phyloP scores from a whole-genome alignment of 345 rosid species.

The Eucalyptus curtisii region DNA sequence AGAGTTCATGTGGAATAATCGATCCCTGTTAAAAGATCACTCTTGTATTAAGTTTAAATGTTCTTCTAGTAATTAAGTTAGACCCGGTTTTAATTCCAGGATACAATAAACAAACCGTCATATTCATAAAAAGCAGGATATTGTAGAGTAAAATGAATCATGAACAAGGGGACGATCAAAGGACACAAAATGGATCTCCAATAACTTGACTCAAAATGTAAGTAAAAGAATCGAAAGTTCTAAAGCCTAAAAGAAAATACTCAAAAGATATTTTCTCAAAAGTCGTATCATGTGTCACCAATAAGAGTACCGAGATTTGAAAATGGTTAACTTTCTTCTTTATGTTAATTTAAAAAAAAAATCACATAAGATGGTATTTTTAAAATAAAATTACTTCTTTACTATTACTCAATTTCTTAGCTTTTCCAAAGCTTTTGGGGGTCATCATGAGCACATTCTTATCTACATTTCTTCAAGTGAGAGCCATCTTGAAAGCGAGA shows the following conservation, averaged over 20 bases:
- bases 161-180: not conserved
- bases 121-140: not conserved
- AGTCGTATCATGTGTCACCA: too few relatives aligned
- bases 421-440: not conserved
- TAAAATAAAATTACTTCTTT: not conserved
- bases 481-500: fast-evolving
- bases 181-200: not conserved
- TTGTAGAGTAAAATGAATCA: too few relatives aligned
- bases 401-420: not conserved
- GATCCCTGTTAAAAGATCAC: not conserved
- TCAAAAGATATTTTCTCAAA: too few relatives aligned
- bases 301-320: too few relatives aligned
- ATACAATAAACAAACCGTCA: not conserved
- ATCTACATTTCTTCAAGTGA: not conserved
- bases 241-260: too few relatives aligned
- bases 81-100: not conserved
- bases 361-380: not conserved
- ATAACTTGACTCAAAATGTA: not conserved
- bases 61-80: not conserved
- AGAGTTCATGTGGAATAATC: not conserved
- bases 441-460: not conserved
- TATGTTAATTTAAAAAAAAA: not conserved
- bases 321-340: not conserved
- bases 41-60: not conserved
- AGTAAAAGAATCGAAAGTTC: not conserved